phyloP scores from a whole-genome alignment of 2,329 filamentous ascomycete genomes.

The Phyllosticta citriasiana region DNA sequence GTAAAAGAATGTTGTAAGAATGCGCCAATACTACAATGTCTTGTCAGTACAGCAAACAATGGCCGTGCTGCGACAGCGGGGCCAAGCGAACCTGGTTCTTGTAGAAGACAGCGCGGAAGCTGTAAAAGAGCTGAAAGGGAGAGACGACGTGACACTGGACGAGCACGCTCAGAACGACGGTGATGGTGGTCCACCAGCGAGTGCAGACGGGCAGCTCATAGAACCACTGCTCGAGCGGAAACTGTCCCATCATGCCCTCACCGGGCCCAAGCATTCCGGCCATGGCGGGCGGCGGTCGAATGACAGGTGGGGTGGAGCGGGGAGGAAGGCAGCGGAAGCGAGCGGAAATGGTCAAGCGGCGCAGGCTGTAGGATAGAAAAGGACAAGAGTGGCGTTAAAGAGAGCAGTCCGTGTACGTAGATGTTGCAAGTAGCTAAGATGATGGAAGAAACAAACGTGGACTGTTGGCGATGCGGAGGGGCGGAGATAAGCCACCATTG shows the following conservation, averaged over 20 bases:
- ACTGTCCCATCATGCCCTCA: slow-evolving; percentile 40
- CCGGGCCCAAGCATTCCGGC: slow-evolving; percentile 33
- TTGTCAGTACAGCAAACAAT: not conserved
- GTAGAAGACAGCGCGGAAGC: slow-evolving; percentile 79
- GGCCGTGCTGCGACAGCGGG: not conserved
- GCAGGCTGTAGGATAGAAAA: not conserved
- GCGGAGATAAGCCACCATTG: not conserved
- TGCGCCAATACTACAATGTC: slow-evolving; percentile 71
- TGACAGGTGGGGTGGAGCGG: not conserved
- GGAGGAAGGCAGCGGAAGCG: not conserved
- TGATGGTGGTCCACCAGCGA: slow-evolving; percentile 92
- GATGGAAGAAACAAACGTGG: not conserved
- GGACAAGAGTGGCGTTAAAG: not conserved
- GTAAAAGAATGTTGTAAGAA: slow-evolving; percentile 95
- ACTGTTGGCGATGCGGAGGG: not conserved
- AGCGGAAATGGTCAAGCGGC: not conserved
- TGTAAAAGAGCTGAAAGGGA: slow-evolving; percentile 95
- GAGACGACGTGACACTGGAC: slow-evolving; percentile 90
- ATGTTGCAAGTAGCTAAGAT: not conserved
- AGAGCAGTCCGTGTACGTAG: not conserved
- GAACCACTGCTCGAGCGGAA: slow-evolving; percentile 95
- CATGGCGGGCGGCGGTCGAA: slow-evolving; percentile 23
- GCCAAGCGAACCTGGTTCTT: slow-evolving; percentile 67
- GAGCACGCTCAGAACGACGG: slow-evolving; percentile 73
- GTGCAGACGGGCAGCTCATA: slow-evolving; percentile 98